Conservation (phyloP, 225 moss, liverwort and hornwort species). For the Pseudoscleropodium purum region DNA sequence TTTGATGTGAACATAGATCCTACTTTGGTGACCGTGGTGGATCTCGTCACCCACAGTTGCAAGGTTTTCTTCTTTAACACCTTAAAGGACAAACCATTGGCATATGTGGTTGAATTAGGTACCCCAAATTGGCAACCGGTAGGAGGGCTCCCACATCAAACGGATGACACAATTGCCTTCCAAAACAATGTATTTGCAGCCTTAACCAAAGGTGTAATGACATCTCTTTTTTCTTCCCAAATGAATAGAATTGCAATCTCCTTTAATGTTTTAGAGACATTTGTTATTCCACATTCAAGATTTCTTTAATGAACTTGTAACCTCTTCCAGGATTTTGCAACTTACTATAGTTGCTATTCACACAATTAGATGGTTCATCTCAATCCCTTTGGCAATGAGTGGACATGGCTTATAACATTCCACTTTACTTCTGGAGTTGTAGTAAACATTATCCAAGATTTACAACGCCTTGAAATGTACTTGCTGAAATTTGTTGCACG, state of each 20-base stretch:
- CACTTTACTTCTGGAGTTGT: too few species aligned
- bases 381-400: neutral
- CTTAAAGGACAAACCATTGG: too few species aligned
- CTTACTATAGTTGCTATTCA: neutral
- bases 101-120: neutral
- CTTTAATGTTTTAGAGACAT: neutral
- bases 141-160: neutral
- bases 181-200: neutral
- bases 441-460: too few species aligned
- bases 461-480: neutral
- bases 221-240: neutral
- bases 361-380: neutral
- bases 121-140: neutral
- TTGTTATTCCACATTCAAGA: neutral
- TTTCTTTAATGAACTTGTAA: neutral
- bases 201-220: neutral
- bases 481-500: neutral
- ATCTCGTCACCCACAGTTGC: too few species aligned
- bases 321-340: neutral
- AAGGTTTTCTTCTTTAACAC: too few species aligned
- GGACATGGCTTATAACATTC: too few species aligned
- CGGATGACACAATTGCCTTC: too few species aligned
- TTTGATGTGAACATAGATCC: too few species aligned
- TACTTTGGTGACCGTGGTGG: too few species aligned
- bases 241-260: neutral